Conservation (phyloP, 2,329 filamentous ascomycete species). For the Elsinoe ampelina region DNA sequence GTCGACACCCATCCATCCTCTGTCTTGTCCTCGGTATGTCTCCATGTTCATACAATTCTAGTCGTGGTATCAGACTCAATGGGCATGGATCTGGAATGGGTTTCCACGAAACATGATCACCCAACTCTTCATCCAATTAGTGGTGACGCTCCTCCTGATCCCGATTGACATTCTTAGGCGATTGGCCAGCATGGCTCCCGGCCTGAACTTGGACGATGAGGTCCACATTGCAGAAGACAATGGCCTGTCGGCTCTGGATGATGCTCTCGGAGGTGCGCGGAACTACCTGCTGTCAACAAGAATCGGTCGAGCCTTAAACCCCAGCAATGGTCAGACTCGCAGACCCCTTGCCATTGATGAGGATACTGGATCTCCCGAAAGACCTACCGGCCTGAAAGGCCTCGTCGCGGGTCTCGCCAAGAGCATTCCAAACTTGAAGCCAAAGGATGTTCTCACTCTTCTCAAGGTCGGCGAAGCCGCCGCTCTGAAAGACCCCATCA, state of each 20-base stretch:
- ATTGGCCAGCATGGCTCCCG: background rate
- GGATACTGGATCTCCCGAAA: background rate
- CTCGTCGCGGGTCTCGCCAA: background rate
- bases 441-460: background rate
- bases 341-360: conserved; percentile 1
- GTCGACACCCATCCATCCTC: too few relatives aligned
- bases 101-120: background rate
- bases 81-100: background rate
- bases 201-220: background rate
- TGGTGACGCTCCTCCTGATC: background rate
- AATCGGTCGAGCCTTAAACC: background rate
- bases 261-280: background rate
- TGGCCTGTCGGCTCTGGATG: background rate
- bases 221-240: conserved; percentile 8
- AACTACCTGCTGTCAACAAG: background rate
- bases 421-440: background rate
- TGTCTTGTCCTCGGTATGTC: background rate
- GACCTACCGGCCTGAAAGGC: background rate
- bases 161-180: background rate
- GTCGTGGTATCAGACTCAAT: background rate
- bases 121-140: background rate
- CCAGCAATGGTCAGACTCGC: background rate
- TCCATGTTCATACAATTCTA: background rate
- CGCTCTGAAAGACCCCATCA: conserved; percentile 33
- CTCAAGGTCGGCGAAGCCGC: conserved; percentile 9